phyloP scores from a whole-genome alignment of 306 rosid genomes.

The Crotalaria pallida region DNA sequence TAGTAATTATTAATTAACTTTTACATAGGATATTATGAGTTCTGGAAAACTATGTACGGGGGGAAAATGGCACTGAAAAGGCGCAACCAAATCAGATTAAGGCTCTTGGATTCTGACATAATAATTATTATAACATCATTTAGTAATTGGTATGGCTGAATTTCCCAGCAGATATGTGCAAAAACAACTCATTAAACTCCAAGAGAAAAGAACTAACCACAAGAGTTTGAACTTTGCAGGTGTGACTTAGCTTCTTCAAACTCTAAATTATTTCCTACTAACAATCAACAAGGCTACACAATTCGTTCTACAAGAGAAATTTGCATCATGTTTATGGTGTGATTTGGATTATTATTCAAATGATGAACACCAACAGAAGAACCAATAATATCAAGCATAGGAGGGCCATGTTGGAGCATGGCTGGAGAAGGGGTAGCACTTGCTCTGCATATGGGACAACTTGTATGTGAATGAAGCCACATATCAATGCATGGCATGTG shows the following conservation, averaged over 20 bases:
- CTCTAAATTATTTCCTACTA: neutral
- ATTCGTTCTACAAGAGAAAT: neutral
- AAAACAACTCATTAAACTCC: neutral
- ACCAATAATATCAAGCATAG: neutral
- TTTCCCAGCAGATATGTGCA: neutral
- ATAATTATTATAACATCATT: neutral
- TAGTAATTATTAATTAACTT: neutral
- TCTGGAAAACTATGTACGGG: neutral
- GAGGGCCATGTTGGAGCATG: neutral
- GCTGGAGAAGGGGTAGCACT: slow-evolving; percentile 20
- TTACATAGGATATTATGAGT: neutral
- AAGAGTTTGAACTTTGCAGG: neutral
- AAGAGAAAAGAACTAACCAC: neutral
- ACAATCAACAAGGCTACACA: neutral
- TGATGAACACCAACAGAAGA: neutral
- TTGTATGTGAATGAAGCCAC: slow-evolving; percentile 60
- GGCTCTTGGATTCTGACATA: neutral
- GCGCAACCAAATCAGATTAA: neutral
- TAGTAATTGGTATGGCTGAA: neutral
- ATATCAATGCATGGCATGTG: slow-evolving; percentile 57
- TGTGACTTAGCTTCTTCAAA: neutral
- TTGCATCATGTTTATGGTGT: neutral
- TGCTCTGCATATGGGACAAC: slow-evolving; percentile 59
- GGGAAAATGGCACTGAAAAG: neutral
- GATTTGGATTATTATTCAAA: neutral